Conservation (phyloP, 352 stramenopile genomes). For the Globisporangium heterothallicum region DNA sequence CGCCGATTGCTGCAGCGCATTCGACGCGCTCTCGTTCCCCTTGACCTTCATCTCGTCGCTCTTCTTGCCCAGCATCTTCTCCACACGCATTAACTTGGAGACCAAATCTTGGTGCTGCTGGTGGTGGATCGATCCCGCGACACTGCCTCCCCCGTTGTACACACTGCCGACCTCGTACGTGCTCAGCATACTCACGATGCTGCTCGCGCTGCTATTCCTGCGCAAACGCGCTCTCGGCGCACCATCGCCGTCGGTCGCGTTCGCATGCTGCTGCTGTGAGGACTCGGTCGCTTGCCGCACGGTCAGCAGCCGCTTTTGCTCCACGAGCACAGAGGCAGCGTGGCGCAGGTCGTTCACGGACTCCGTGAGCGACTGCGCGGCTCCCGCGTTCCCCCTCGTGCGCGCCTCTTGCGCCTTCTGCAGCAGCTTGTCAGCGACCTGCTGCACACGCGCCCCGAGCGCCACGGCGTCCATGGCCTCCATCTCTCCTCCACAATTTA, state of each 20-base stretch:
- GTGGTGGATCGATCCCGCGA: conserved; percentile 5
- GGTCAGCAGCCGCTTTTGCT: conserved; percentile 47
- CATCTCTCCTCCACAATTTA: conserved; percentile 6
- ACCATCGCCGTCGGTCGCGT: conserved; percentile 14
- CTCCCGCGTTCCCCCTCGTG: conserved; percentile 45
- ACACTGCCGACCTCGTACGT: conserved; percentile 12
- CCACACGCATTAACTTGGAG: conserved; percentile 31
- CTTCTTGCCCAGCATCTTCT: conserved; percentile 63
- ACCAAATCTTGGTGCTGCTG: conserved; percentile 28
- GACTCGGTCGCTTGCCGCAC: background rate
- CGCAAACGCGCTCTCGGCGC: conserved; percentile 9
- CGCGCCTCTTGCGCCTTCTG: conserved; percentile 63
- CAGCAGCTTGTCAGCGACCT: conserved; percentile 73
- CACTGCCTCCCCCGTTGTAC: conserved; percentile 9
- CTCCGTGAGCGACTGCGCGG: conserved; percentile 34
- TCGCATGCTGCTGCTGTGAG: background rate
- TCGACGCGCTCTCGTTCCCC: conserved; percentile 48
- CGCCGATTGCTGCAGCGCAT: conserved; percentile 52
- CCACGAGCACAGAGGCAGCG: conserved; percentile 41
- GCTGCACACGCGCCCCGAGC: conserved; percentile 54
- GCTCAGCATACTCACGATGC: conserved; percentile 15
- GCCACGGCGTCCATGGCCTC: conserved; percentile 33
- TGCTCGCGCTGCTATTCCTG: conserved; percentile 16
- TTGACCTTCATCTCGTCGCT: conserved; percentile 72
- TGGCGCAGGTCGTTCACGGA: conserved; percentile 56